These are phyloP conservation scores for Melampsora larici-populina DNA, from an alignment of 1,284 basidiomycete species.

Conservation along the genomic window DNA sequence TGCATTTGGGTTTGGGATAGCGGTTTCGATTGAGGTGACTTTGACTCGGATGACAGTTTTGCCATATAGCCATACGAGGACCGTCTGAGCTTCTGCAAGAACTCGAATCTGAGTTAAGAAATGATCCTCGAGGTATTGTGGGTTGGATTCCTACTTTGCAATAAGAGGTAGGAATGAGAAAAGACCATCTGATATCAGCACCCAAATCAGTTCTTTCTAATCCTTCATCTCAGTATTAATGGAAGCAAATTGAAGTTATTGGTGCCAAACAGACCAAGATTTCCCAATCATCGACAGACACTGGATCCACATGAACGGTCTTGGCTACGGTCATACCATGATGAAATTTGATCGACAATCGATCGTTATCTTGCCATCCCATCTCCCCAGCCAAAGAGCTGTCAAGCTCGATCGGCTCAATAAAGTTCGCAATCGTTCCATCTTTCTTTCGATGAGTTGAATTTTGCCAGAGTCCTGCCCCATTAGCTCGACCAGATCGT, in stretches of 20 bases:
- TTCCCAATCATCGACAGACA: constrained; percentile 42
- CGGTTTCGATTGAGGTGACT: constrained; percentile 3
- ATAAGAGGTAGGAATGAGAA: neutral
- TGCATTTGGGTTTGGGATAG: constrained; percentile 7
- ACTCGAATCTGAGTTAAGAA: constrained; percentile 39
- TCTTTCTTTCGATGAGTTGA: neutral
- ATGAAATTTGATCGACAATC: constrained; percentile 31
- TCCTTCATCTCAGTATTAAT: neutral
- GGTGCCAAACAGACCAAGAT: constrained; percentile 16
- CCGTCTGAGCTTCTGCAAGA: constrained; percentile 27
- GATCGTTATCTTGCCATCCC: constrained; percentile 39
- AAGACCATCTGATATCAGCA: neutral
- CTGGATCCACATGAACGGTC: constrained; percentile 40
- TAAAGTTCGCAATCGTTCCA: constrained; percentile 14
- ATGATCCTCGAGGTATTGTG: constrained; percentile 40
- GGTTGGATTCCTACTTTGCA: constrained; percentile 36
- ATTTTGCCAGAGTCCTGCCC: too few relatives aligned
- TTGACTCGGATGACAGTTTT: constrained; percentile 40
- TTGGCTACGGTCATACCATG: constrained; percentile 18
- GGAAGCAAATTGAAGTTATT: neutral
- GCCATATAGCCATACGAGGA: constrained; percentile 39
- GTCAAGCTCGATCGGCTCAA: constrained; percentile 28
- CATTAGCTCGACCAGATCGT: neutral
- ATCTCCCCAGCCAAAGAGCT: constrained; percentile 24
- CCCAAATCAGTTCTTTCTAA: neutral